Base-by-base conservation (phyloP, 2,329 filamentous ascomycete genomes). In the Colletotrichum falcatum region DNA sequence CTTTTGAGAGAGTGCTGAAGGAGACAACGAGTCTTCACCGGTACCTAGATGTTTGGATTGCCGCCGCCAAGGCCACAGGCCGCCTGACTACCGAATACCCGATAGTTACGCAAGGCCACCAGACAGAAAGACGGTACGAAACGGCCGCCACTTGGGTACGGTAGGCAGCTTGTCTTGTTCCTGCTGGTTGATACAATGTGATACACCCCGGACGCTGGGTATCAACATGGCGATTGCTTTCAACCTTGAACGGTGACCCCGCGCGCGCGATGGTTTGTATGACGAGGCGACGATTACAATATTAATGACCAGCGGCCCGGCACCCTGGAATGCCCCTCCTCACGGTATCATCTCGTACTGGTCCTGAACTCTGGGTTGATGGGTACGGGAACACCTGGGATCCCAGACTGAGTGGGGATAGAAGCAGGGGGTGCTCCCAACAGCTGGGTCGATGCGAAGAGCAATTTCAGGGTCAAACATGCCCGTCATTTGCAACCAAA, bases 381-480 rank as follows among this genome's bases (percentile, higher is more conserved):
- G 58, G 68, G 64, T 70, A 63, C 64, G 46, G 68, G 68, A 59
- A 63, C 46, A 55, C 58, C 37, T 64, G 23, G 60, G 55, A 61
- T 65, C 69, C 65, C 60, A 62, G 58, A 11, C 48, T 35, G 42
- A 42, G 65, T 70, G 68, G 68, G 64, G 64, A 53, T n/a, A 18
- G 20, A 30, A 61, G 42, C 60, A 65, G 55, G 61, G 61, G 65
- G 49, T 46, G 48, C 66, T 61, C 51, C 69, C 65, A 61, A 65
- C 61, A 61, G 49, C 55, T 56, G 65, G 60, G 66, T 65, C 48
- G 65, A 39, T 56, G 42, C 66, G 66, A 61, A 49, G 56, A 65
- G 69, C 69, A 70, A 65, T 65, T 65, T 70, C 54, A 70, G 61
- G 65, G 64, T 70, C 58, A 70, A 63, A 67, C 58, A 62, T 63